A percentile compares a stretch with the other conserved stretches of the same genome.
These are phyloP conservation scores for Thielaviopsis euricoi DNA, from an alignment of 2,329 filamentous ascomycete genomes.

Conservation along the genomic window DNA sequence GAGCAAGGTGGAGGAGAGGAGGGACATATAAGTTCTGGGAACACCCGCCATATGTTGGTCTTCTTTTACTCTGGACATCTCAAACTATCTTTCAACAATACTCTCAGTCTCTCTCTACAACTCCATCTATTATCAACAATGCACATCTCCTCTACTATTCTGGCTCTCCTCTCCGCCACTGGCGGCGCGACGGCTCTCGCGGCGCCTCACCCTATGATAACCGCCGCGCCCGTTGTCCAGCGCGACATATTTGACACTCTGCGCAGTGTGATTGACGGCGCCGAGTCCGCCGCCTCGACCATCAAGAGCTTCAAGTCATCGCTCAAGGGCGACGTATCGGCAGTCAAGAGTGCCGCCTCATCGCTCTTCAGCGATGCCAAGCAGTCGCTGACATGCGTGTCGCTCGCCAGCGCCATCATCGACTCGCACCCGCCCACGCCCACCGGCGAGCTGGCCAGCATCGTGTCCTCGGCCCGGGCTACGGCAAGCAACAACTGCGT, in stretches of 20 bases:
- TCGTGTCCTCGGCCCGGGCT: constrained; percentile 15
- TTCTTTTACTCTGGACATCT: background rate
- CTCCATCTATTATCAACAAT: constrained; percentile 6
- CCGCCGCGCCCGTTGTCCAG: constrained; percentile 9
- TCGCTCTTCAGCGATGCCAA: constrained; percentile 7
- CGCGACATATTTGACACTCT: constrained; percentile 9
- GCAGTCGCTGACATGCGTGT: constrained; percentile 8
- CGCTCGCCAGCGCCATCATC: constrained; percentile 4
- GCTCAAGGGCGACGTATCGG: background rate
- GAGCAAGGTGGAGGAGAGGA: background rate
- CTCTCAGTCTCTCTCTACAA: background rate
- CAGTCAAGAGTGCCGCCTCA: background rate
- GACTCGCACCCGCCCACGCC: constrained; percentile 9
- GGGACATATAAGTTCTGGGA: background rate
- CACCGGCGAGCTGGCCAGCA: constrained; percentile 5
- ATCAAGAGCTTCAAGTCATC: background rate
- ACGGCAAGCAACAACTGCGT: constrained; percentile 19
- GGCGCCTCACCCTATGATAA: constrained; percentile 11
- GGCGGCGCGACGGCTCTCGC: constrained; percentile 11
- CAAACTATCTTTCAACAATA: background rate
- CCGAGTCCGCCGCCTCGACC: constrained; percentile 2
- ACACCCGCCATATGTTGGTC: background rate
- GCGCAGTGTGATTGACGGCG: constrained; percentile 5
- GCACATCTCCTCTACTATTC: constrained; percentile 10
- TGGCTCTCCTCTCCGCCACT: constrained; percentile 10